phyloP scores from a whole-genome alignment of 2,329 filamentous ascomycete species.

The Leptographium flavum region DNA sequence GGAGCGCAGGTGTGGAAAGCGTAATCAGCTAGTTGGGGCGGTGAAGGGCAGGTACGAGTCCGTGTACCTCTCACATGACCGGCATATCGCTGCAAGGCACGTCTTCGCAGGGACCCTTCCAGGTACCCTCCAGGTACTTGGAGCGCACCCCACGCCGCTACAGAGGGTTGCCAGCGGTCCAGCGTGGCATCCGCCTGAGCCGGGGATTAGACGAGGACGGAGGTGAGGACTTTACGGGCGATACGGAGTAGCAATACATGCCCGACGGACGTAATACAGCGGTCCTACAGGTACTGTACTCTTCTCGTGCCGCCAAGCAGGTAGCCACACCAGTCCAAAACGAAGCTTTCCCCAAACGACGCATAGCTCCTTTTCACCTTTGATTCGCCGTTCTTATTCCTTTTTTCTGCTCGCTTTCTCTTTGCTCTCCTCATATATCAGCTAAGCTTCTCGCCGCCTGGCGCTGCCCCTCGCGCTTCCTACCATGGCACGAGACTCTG shows the following conservation, averaged over 20 bases:
- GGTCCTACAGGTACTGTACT: too few species aligned
- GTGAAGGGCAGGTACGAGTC: too few species aligned
- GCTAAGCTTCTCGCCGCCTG: conserved; percentile 11
- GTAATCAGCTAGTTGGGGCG: too few species aligned
- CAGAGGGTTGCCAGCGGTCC: not conserved
- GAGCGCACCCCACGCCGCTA: not conserved
- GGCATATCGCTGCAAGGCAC: too few species aligned
- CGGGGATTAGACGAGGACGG: too few species aligned
- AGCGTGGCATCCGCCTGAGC: too few species aligned
- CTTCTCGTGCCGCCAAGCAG: not conserved
- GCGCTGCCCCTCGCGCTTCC: conserved; percentile 17
- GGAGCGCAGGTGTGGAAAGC: too few species aligned
- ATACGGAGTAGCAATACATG: too few species aligned
- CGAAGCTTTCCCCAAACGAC: conserved; percentile 10
- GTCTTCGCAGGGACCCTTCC: too few species aligned
- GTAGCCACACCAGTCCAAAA: not conserved
- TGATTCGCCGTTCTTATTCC: conserved; percentile 4
- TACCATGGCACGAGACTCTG: conserved; percentile 26
- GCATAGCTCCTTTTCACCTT: conserved; percentile 7
- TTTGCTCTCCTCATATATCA: conserved; percentile 8
- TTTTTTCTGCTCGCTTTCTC: conserved; percentile 2
- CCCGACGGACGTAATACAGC: too few species aligned
- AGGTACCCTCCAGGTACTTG: not conserved
- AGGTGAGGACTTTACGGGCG: too few species aligned
- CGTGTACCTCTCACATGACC: too few species aligned